These are phyloP conservation scores for Aspergillus sp. DNA, from an alignment of 2,329 filamentous ascomycete genomes.

Conservation along the genomic window DNA sequence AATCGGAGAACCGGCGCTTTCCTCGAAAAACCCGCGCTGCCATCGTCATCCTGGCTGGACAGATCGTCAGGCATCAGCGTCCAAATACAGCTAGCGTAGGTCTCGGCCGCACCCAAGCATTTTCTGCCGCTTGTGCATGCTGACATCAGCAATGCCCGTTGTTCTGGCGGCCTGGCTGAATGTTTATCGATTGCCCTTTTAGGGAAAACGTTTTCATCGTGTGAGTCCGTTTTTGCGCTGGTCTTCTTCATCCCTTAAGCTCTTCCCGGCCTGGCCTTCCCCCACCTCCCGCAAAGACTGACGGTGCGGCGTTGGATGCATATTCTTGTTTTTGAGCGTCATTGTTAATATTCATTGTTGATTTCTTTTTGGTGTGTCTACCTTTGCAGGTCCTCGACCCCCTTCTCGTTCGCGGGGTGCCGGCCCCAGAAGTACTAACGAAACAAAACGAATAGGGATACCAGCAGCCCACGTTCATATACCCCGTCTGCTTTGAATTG, in stretches of 20 bases:
- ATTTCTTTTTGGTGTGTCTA: conserved; percentile 19
- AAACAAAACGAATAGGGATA: neutral
- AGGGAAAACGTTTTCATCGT: conserved; percentile 27
- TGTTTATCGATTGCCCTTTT: conserved; percentile 43
- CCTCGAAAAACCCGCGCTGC: neutral
- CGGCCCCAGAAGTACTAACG: conserved; percentile 9
- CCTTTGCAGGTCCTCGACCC: neutral
- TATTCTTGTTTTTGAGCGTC: conserved; percentile 27
- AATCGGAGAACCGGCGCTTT: neutral
- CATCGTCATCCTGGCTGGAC: conserved; percentile 11
- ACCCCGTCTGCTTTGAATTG: conserved; percentile 15
- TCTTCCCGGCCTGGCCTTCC: conserved; percentile 9
- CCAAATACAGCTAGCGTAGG: conserved; percentile 4
- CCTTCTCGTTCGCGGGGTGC: neutral
- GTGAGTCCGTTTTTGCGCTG: conserved; percentile 27
- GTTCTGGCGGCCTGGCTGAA: conserved; percentile 22
- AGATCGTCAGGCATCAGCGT: conserved; percentile 14
- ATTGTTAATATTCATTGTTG: conserved; percentile 21
- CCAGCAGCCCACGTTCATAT: conserved; percentile 16
- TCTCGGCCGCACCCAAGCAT: conserved; percentile 11
- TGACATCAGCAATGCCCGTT: conserved; percentile 29
- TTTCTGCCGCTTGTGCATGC: conserved; percentile 15
- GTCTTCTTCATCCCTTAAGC: conserved; percentile 12
- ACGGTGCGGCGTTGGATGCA: conserved; percentile 30
- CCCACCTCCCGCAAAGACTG: conserved; percentile 15